Conservation (phyloP, 2,329 filamentous ascomycete species). For the Emericellopsis cladophorae region DNA sequence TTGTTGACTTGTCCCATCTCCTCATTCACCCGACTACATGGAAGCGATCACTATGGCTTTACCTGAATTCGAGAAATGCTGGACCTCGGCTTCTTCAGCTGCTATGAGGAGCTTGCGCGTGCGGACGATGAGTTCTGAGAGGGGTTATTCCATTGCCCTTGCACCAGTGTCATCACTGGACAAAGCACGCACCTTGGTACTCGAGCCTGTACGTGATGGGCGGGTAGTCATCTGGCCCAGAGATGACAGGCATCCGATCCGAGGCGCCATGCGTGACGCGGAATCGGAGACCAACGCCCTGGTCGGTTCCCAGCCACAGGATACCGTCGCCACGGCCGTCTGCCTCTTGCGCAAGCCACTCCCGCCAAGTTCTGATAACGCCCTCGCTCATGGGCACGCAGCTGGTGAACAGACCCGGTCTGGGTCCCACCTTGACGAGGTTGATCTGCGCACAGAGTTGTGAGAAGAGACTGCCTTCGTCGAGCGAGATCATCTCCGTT, state of each 20-base stretch:
- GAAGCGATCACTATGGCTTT: slow-evolving; percentile 56
- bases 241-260: slow-evolving; percentile 38
- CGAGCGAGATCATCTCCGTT: slow-evolving; percentile 49
- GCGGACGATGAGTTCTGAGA: slow-evolving; percentile 55
- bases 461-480: slow-evolving; percentile 59
- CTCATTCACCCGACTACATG: not conserved
- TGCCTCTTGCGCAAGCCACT: slow-evolving; percentile 46
- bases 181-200: slow-evolving; percentile 41
- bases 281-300: slow-evolving; percentile 57
- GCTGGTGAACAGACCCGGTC: slow-evolving; percentile 47
- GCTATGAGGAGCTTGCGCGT: slow-evolving; percentile 50
- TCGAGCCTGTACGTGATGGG: slow-evolving; percentile 58
- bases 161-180: not conserved
- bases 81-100: slow-evolving; percentile 50
- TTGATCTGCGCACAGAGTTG: slow-evolving; percentile 60
- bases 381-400: slow-evolving; percentile 55
- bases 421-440: slow-evolving; percentile 52
- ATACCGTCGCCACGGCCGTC: slow-evolving; percentile 20
- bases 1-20: no score
- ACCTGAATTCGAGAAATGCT: slow-evolving; percentile 46
- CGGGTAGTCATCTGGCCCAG: slow-evolving; percentile 47
- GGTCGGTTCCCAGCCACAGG: slow-evolving; percentile 54
- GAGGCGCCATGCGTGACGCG: slow-evolving; percentile 30
- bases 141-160: not conserved
- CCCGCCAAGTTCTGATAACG: slow-evolving; percentile 57